phyloP scores from a whole-genome alignment of 2,329 filamentous ascomycete genomes.

The Colletotrichum sp. region DNA sequence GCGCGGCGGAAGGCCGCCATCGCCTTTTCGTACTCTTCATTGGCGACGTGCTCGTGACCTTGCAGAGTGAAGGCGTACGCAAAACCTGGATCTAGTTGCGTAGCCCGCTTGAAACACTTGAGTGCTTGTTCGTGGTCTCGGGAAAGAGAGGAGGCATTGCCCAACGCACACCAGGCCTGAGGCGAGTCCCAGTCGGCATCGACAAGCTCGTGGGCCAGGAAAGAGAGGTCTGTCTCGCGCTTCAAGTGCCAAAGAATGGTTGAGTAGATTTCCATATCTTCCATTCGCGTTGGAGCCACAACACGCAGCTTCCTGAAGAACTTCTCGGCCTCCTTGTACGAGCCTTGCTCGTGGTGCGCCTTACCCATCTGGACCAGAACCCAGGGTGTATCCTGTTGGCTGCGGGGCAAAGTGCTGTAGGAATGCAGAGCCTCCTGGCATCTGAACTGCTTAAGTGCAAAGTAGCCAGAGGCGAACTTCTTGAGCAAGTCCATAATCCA shows the following conservation, averaged over 20 bases:
- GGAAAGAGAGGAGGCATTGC: conserved; percentile 92
- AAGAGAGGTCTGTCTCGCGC: conserved; percentile 88
- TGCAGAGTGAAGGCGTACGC: conserved; percentile 96
- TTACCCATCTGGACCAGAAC: conserved; percentile 90
- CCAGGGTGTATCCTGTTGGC: conserved; percentile 91
- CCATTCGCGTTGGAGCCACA: conserved; percentile 80
- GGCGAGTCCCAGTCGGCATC: conserved; percentile 89
- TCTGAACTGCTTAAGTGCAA: conserved; percentile 78
- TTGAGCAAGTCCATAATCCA: conserved; percentile 82
- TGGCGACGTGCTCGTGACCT: conserved; percentile 93
- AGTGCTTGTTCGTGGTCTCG: conserved; percentile 94
- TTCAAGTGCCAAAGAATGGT: conserved; percentile 99
- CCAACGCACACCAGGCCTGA: conserved; percentile 94
- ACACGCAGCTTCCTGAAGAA: conserved; percentile 82
- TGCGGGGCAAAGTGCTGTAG: conserved; percentile 72
- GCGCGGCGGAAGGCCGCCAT: conserved; percentile 85
- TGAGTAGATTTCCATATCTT: conserved; percentile 98
- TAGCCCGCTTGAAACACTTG: conserved; percentile 92
- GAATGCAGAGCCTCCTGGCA: conserved; percentile 78
- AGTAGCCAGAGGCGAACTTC: conserved; percentile 82
- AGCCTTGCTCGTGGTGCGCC: conserved; percentile 88
- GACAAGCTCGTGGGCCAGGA: conserved; percentile 87
- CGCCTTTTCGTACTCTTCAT: conserved; percentile 97
- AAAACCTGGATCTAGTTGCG: conserved; percentile 87
- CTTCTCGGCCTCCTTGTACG: conserved; percentile 86